These are phyloP conservation scores for Claviceps spartinae DNA, from an alignment of 2,329 filamentous ascomycete species.

Conservation along the genomic window DNA sequence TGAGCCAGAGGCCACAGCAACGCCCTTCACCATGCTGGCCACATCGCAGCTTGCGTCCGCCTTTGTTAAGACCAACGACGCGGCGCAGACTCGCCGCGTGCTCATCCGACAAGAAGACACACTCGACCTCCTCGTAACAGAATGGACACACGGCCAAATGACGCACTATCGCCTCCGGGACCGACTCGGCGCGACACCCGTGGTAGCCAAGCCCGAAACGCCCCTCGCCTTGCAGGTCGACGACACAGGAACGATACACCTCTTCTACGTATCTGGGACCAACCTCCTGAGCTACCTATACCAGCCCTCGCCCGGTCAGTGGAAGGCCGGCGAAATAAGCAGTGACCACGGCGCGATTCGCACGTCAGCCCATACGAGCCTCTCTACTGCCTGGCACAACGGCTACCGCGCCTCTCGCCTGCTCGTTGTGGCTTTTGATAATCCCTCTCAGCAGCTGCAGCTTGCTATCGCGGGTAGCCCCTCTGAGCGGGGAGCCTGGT, in stretches of 20 bases:
- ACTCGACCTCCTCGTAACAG: slow-evolving; percentile 8
- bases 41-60: slow-evolving; percentile 9
- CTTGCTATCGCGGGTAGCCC: slow-evolving; percentile 10
- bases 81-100: slow-evolving; percentile 6
- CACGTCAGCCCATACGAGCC: slow-evolving; percentile 5
- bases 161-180: slow-evolving; percentile 6
- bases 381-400: slow-evolving; percentile 11
- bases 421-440: slow-evolving; percentile 10
- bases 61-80: slow-evolving; percentile 2
- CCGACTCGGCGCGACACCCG: slow-evolving; percentile 1
- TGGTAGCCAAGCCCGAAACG: slow-evolving; percentile 9
- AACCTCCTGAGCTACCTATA: slow-evolving; percentile 8
- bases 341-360: slow-evolving; percentile 1
- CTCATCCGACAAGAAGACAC: slow-evolving; percentile 13
- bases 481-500: slow-evolving; percentile 5
- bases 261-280: slow-evolving; percentile 12
- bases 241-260: slow-evolving; percentile 8
- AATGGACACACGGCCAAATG: slow-evolving; percentile 5
- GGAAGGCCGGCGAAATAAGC: slow-evolving; percentile 7
- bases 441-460: slow-evolving; percentile 6
- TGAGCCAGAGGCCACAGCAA: background rate
- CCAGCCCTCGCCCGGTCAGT: slow-evolving; percentile 6
- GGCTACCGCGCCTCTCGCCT: slow-evolving; percentile 4
- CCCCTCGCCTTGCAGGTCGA: slow-evolving; percentile 9
- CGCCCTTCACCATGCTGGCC: slow-evolving; percentile 6